Evolutionary conservation across 768 basidiomycete genomes (phyloP).

Genomic region (Boletus edulis): DNA sequence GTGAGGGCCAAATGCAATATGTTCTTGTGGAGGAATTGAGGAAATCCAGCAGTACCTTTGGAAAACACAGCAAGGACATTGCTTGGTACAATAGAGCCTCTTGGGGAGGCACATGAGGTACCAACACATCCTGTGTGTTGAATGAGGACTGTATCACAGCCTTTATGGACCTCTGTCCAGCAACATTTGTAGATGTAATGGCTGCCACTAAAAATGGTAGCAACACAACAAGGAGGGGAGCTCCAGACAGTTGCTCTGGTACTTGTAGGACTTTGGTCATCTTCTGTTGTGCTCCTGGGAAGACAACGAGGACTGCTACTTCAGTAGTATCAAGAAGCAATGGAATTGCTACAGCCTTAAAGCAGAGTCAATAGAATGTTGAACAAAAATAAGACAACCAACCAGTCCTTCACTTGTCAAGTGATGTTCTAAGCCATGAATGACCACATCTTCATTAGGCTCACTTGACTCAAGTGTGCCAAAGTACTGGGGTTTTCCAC

Average conservation of each 20-base stretch:
- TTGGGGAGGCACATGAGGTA: conserved; percentile 1
- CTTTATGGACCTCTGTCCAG: conserved; percentile 16
- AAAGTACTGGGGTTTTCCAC: conserved; percentile 49
- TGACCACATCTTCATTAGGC: conserved; percentile 37
- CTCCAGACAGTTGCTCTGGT: conserved; percentile 27
- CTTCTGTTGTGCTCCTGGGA: conserved; percentile 37
- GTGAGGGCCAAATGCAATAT: conserved; percentile 50
- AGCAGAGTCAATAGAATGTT: background rate
- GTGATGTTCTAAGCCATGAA: conserved; percentile 43
- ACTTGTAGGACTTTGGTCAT: conserved; percentile 42
- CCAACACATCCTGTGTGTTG: background rate
- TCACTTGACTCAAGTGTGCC: conserved; percentile 46
- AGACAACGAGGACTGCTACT: conserved; percentile 57
- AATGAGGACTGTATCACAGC: conserved; percentile 4
- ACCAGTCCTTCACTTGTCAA: conserved; percentile 52
- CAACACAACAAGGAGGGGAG: conserved; percentile 24
- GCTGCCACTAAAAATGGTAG: conserved; percentile 25
- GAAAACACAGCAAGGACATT: conserved; percentile 43
- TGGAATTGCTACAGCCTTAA: conserved; percentile 50
- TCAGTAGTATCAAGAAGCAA: conserved; percentile 45
- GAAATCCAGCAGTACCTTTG: conserved; percentile 46
- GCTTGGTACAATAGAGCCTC: conserved; percentile 23
- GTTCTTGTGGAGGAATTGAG: conserved; percentile 36
- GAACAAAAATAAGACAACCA: conserved; percentile 13
- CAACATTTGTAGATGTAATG: conserved; percentile 3